Evolutionary conservation across 164 flowering plant genomes (phyloP), one percentile per base, ranked within the genome.

Genomic region (Houttuynia cordata): DNA sequence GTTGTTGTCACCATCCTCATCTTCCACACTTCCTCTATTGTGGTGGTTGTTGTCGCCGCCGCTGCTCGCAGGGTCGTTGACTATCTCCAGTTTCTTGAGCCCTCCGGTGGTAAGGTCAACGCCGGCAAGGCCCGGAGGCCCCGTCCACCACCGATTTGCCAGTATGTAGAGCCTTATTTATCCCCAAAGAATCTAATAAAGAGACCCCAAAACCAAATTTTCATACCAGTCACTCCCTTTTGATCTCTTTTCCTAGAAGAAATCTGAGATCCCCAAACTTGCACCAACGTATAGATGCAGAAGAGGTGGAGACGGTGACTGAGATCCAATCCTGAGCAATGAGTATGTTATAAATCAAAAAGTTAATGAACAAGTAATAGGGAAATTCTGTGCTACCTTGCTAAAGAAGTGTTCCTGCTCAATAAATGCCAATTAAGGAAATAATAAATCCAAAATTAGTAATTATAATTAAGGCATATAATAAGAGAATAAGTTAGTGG

Each of bases 141-240:
- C 87, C 0, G 78, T 41, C 91, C 91, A 85, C 91, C 91, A 85
- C 55, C 67, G 80, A 56, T 80, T 83, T 53, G 88, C 86, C 88
- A 85, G 56, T 45, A 9, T 1, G 37, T 2, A 30, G 37, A 30
- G 37, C 67, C 47, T 70, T 37, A 61, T 21, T 67, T 45, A 21
- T 3, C 10, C 17, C 17, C 49, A 30, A 30, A 30, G 37, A 30
- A 30, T 9, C 45, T 41, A 8, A 41, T 9, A 13, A 9, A 41
- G 45, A 13, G 8, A 8, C 10, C 45, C 13, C 10, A 17, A 45
- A 3, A 45, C 17, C 49, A 45, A 17, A 45, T 2, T 30, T 6
- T 30, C 6, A 30, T 30, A n/a, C n/a, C 37, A 30, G 37, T 30
- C 37, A 30, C 37, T 30, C 37, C 37, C 37, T 30, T 30, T 30